Base-by-base conservation (phyloP, 192 early-diverging fungal genomes). In the Allomyces macrogynus region DNA sequence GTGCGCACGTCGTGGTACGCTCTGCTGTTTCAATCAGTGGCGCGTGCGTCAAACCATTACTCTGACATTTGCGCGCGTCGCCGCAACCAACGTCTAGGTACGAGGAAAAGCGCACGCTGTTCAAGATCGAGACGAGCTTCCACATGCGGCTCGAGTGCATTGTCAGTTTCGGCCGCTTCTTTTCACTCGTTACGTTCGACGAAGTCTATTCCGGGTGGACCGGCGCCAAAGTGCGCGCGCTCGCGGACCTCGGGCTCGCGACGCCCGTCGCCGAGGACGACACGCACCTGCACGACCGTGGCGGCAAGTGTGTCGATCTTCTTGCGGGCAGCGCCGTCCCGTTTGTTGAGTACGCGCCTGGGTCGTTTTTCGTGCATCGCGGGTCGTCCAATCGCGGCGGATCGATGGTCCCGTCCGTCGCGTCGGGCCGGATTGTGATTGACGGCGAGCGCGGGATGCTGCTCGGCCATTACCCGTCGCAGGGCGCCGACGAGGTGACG, bases 401-500 rank as follows among this genome's bases (percentile, higher is more conserved):
- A 10, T 25, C 44, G 10, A 12, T 65, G 44, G 22, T 65, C 1
- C 24, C 25, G 2, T 18, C 24, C 27, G 64, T 43, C 22, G 43
- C 65, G 8, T 67, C 66, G 26, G 77, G 77, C 20, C 67, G 77
- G n/a, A 43, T 79, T 10, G 63, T 79, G 32, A 68, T 79, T 65
- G 77, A 79, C 61, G 20, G 26, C 11, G 72, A 62, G 22, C 70
- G 73, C 26, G 77, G 77, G 10, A 57, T 67, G 12, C 23, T 60
- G 4, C 67, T 76, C 26, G 77, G 77, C 16, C 77, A 79, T 62
- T 70, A 73, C 61, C 69, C 77, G 10, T 67, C 69, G 26, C 77
- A 77, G 61, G 77, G 73, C 16, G 60, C 62, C 43, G 77, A 79
- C 64, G 75, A 77, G 67, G 61, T 72, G 11, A 75, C 77, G 24